These are phyloP conservation scores for Trifolium subterraneum DNA, from an alignment of 306 rosid genomes.

Conservation along the genomic window DNA sequence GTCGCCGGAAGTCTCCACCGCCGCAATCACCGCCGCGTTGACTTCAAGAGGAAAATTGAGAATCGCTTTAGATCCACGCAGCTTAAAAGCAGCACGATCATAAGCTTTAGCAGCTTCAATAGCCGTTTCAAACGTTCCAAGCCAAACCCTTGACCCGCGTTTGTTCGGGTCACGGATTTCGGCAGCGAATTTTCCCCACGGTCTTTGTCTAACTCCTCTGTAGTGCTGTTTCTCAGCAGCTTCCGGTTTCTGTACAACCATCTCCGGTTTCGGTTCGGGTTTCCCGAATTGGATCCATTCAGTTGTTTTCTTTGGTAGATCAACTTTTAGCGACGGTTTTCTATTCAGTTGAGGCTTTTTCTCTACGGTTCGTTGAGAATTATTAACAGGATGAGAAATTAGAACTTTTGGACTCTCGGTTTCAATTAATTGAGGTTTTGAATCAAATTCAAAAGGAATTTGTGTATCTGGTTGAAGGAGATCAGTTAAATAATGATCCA, in stretches of 20 bases:
- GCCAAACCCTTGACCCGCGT: constrained; percentile 81
- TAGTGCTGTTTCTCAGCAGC: constrained; percentile 48
- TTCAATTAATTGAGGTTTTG: constrained; percentile 51
- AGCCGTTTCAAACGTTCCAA: constrained; percentile 83
- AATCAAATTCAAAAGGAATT: constrained; percentile 46
- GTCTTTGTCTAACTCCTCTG: constrained; percentile 78
- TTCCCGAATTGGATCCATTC: constrained; percentile 67
- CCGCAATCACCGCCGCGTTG: neutral
- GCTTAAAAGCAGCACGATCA: constrained; percentile 78
- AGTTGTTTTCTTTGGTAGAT: constrained; percentile 69
- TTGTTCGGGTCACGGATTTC: constrained; percentile 87
- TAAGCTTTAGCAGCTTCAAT: constrained; percentile 87
- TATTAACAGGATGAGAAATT: neutral
- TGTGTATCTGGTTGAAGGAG: constrained; percentile 25
- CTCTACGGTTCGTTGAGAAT: neutral
- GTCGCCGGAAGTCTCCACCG: neutral
- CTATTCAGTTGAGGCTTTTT: constrained; percentile 39
- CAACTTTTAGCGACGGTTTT: constrained; percentile 62
- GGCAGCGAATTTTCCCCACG: constrained; percentile 92
- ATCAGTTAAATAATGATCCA: constrained; percentile 41
- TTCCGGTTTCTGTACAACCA: neutral
- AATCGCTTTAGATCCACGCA: constrained; percentile 85
- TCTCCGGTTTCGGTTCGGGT: constrained; percentile 32
- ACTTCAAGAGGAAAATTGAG: constrained; percentile 78
- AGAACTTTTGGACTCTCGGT: constrained; percentile 31